Evolutionary conservation across 495 filamentous ascomycete species (phyloP), one percentile per base, ranked within the genome.

Genomic region (Sporormia fimetaria): DNA sequence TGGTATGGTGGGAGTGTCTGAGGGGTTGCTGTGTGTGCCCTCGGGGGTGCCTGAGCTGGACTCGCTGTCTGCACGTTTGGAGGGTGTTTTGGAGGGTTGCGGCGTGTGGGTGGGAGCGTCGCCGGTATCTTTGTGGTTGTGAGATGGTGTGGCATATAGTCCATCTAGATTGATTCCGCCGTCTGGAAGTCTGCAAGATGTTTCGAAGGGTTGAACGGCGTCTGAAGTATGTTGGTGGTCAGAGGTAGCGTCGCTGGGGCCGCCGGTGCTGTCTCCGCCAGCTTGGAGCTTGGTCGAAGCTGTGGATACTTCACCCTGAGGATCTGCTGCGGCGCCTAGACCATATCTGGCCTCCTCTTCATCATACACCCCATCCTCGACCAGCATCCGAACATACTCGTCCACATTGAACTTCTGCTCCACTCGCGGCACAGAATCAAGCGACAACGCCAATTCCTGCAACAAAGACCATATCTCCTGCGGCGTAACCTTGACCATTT

Each of bases 321-420:
- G 3, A 12, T 20, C 9, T 8, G 33, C 4, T 16, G 33, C 18
- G 18, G 3, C 4, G 24, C 4, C 12, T 14, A 12, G 12, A 12
- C 17, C 15, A 33, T 25, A 12, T 38, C 16, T 5, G 36, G 25
- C 24, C 18, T 39, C 15, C 29, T 27, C 35, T 27, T 33, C 34
- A 18, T 58, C 56, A 17, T 56, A 58, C 11, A 58, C 54, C 21
- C 49, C 56, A 20, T 58, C 56, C 22, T 58, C 56, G 21, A 56
- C 56, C 26, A 58, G 42, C 28, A 58, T 56, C n/a, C 15, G 28
- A 22, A 58, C 42, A 25, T 46, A 58, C 12, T 17, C 25, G 21
- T 26, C 43, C 21, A 46, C 8, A 35, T 37, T 9, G 33, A 55
- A 46, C 10, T 33, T 40, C 12, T 29, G 12, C 11, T 42, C 26